Conservation (phyloP, 441 rosid species). For the Isatis lusitanica region DNA sequence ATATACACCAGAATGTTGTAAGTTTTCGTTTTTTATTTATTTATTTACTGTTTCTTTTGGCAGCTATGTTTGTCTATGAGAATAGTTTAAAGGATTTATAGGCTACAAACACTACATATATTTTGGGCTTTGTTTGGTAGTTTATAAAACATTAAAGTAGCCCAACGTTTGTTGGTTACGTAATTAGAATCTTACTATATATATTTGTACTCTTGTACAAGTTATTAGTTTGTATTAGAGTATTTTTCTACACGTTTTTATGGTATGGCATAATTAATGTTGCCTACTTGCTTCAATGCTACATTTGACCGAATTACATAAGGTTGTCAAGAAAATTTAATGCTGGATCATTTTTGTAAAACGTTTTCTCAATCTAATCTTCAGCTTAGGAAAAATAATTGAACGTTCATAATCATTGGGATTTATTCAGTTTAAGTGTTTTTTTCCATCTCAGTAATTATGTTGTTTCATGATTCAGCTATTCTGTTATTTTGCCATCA, state of each 20-base stretch:
- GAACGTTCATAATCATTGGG: background rate
- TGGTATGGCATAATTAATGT: background rate
- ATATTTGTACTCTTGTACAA: background rate
- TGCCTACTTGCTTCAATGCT: background rate
- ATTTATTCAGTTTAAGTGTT: too few relatives aligned
- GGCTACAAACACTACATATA: background rate
- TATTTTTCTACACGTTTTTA: constrained; percentile 6
- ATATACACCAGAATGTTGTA: too few relatives aligned
- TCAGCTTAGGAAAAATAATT: background rate
- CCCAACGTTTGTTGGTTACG: background rate
- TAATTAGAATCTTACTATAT: too few relatives aligned
- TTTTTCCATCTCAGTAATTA: too few relatives aligned
- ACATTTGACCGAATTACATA: background rate
- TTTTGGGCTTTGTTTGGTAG: background rate
- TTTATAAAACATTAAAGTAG: background rate
- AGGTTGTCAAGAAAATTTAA: background rate
- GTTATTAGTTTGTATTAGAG: background rate
- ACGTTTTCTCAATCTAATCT: background rate
- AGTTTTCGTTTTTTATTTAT: too few relatives aligned
- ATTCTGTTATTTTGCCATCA: too few relatives aligned
- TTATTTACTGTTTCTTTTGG: too few relatives aligned
- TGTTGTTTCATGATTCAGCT: too few relatives aligned
- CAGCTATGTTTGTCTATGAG: background rate
- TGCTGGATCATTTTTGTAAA: background rate
- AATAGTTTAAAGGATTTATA: background rate